phyloP scores from a whole-genome alignment of 495 filamentous ascomycete species.

The Penicillium silybi region DNA sequence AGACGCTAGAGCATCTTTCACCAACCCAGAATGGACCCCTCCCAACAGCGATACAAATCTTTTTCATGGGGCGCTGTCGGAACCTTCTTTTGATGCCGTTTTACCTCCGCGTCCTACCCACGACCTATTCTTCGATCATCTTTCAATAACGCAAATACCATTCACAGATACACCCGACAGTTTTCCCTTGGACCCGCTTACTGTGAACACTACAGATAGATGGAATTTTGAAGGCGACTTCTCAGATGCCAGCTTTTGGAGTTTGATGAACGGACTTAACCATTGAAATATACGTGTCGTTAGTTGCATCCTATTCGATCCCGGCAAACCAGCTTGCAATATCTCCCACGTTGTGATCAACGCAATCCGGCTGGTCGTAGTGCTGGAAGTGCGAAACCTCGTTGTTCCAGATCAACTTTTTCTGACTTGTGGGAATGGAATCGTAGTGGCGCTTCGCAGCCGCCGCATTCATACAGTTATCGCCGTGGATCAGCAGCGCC shows the following conservation, averaged over 20 bases:
- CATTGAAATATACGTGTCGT: not conserved
- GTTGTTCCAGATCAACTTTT: constrained; percentile 23
- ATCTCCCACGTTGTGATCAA: constrained; percentile 20
- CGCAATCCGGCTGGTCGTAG: constrained; percentile 21
- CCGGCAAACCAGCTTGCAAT: constrained; percentile 22
- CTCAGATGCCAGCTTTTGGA: constrained; percentile 37
- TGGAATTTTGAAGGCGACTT: constrained; percentile 49
- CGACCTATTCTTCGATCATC: constrained; percentile 50
- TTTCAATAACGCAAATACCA: constrained; percentile 27
- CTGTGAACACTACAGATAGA: constrained; percentile 5
- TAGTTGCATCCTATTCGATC: constrained; percentile 7
- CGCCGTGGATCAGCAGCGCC: constrained; percentile 19
- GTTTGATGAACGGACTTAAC: constrained; percentile 4
- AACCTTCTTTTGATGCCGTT: constrained; percentile 36
- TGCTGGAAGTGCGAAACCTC: constrained; percentile 23
- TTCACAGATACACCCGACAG: constrained; percentile 12
- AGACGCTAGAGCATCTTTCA: constrained; percentile 3
- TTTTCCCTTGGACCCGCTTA: constrained; percentile 15
- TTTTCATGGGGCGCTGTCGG: constrained; percentile 8
- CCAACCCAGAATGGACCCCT: no score
- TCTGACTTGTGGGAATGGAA: constrained; percentile 18
- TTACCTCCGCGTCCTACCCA: constrained; percentile 52
- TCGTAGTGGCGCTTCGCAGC: constrained; percentile 20
- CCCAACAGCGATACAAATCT: constrained; percentile 1
- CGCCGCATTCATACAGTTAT: constrained; percentile 23